These are phyloP conservation scores for Magnaporthiopsis poae DNA, from an alignment of 2,329 filamentous ascomycete genomes.

Conservation along the genomic window DNA sequence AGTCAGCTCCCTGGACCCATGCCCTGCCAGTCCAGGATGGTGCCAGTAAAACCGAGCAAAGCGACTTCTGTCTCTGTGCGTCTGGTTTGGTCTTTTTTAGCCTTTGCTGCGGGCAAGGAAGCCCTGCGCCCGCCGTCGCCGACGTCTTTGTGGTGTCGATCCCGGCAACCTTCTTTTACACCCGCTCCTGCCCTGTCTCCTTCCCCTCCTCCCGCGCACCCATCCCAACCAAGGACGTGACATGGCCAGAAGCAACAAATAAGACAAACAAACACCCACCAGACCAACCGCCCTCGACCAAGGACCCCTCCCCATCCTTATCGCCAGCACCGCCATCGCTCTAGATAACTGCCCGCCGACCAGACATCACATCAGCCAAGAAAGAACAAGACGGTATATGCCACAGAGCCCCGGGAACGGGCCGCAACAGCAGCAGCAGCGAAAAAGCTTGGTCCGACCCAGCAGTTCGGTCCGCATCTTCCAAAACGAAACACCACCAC, in stretches of 20 bases:
- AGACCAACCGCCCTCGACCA: too few species aligned
- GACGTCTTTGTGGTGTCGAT: not conserved
- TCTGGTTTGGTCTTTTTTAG: not conserved
- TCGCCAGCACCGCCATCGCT: too few species aligned
- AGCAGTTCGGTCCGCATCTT: too few species aligned
- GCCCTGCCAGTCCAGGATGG: not conserved
- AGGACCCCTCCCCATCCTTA: too few species aligned
- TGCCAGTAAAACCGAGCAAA: not conserved
- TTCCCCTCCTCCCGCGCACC: too few species aligned
- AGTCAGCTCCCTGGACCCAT: not conserved
- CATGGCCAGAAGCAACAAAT: not conserved
- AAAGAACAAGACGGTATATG: too few species aligned
- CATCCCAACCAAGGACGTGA: not conserved
- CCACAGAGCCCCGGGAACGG: too few species aligned
- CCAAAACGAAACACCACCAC: too few species aligned
- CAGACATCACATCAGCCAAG: too few species aligned
- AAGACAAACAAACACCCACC: not conserved
- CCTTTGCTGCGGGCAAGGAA: not conserved
- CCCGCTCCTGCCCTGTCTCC: not conserved
- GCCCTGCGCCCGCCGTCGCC: not conserved
- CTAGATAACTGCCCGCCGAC: too few species aligned
- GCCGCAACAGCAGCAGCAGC: too few species aligned
- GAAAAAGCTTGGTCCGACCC: too few species aligned
- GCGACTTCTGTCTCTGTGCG: not conserved
- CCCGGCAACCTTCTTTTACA: not conserved